Base-by-base conservation (phyloP, 202 grass and related monocot species). In the Sporobolus alterniflorus region DNA sequence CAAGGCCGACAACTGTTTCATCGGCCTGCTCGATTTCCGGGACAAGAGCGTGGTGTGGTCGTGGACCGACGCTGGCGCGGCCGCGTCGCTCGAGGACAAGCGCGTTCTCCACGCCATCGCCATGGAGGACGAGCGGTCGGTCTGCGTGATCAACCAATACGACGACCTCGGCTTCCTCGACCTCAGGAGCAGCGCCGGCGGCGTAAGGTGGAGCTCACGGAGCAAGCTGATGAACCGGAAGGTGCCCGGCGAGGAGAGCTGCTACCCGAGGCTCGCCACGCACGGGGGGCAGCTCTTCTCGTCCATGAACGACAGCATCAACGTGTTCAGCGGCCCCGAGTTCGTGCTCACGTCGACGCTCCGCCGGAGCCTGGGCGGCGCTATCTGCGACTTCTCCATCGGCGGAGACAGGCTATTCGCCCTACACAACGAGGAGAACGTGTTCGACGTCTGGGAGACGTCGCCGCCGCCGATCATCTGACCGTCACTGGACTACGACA, bases 131-230 rank as follows among this genome's bases (percentile, higher is more conserved):
- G 85, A 80, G 73, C 78, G 90, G 6, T 98, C 93, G 5, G 87
- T 98, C 8, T 98, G 96, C 46, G 96, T 98, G 7, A 90, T 98
- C 49, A 95, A 98, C 80, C 96, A 98, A 72, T 98, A 98, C 57
- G 96, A 98, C 20, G 96, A 98, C 87, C 81, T 98, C n/a, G 96
- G 96, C 0, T 98, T 98, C 89, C 94, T 98, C 1, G 96, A 98
- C 69, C 80, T 96, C 9, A 69, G 96, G 46, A 87, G 11, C 78
- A 46, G 67, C 41, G 42, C 78, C 32, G 85, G 78, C 0, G 83
- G 88, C 28, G 93, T 98, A 52, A 67, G 96, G n/a, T 98, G 96
- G 96, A 92, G 96, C 85, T 98, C 96, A 6, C 84, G 96, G 60
- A 95, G 93, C 87, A 98, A 96, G 82, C 87, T 98, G 20, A 95